Evolutionary conservation across 139 green algal genomes (phyloP).

Genomic region (Astrephomene gubernaculifera): DNA sequence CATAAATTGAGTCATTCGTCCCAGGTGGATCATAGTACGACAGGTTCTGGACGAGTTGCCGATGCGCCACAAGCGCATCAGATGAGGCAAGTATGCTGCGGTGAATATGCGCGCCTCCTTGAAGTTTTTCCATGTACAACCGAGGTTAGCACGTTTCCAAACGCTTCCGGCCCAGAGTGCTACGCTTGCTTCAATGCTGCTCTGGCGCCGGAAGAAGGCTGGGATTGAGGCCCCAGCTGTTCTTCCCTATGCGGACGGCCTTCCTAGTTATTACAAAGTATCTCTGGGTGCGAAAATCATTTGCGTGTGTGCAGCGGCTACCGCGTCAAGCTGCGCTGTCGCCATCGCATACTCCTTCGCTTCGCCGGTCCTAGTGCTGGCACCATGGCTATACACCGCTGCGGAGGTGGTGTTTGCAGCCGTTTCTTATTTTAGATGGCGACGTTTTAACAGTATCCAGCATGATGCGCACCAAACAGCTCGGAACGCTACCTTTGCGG

Average conservation of each 20-base stretch:
- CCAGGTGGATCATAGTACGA: no score
- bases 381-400: neutral
- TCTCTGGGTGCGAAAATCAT: neutral
- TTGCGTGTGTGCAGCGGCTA: constrained; percentile 14
- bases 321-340: neutral
- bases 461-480: neutral
- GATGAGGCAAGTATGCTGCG: no score
- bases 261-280: constrained; percentile 10
- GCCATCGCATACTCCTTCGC: neutral
- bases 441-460: neutral
- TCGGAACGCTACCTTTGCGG: neutral
- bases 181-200: no score
- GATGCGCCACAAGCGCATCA: no score
- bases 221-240: neutral
- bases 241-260: constrained; percentile 8
- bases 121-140: no score
- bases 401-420: neutral
- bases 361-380: neutral
- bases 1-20: no score
- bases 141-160: no score
- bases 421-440: constrained; percentile 1
- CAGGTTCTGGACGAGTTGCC: no score
- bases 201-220: neutral
- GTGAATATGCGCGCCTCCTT: no score
- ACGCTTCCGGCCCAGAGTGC: no score